A percentile compares a stretch with the other conserved stretches of the same genome.
Evolutionary conservation across 306 rosid genomes (phyloP).

Genomic region (Begonia loranthoides): DNA sequence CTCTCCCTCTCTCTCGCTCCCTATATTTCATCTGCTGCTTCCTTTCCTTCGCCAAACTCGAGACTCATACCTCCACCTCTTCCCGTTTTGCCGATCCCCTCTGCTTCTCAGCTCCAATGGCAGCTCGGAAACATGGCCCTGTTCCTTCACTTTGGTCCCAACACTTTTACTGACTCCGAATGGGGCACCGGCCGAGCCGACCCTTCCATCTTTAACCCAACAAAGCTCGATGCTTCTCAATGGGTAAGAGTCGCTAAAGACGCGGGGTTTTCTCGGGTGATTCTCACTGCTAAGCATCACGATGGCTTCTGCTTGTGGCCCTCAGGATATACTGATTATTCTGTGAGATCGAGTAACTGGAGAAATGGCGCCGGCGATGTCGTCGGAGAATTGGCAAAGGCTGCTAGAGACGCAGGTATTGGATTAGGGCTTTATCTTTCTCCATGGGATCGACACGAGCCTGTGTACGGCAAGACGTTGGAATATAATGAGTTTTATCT

Average conservation of each 20-base stretch:
- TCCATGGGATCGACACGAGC: slow-evolving; percentile 95
- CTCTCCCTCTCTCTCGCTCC: slow-evolving; percentile 7
- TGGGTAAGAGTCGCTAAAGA: slow-evolving; percentile 72
- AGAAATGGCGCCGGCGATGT: slow-evolving; percentile 61
- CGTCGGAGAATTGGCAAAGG: slow-evolving; percentile 50
- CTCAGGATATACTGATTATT: slow-evolving; percentile 59
- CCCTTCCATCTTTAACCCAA: slow-evolving; percentile 58
- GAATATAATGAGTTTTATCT: slow-evolving; percentile 58
- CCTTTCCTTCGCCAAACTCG: slow-evolving; percentile 10
- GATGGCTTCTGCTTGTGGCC: slow-evolving; percentile 96
- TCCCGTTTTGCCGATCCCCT: slow-evolving; percentile 77
- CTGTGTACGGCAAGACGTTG: slow-evolving; percentile 40
- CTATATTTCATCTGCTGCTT: slow-evolving; percentile 5
- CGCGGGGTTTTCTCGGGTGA: slow-evolving; percentile 42
- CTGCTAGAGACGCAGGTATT: slow-evolving; percentile 52
- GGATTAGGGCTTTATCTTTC: slow-evolving; percentile 72
- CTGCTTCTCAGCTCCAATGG: slow-evolving; percentile 72
- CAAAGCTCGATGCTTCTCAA: slow-evolving; percentile 48
- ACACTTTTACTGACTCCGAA: slow-evolving; percentile 72
- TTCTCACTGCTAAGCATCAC: slow-evolving; percentile 78
- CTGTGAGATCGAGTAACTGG: slow-evolving; percentile 57
- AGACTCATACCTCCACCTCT: slow-evolving; percentile 47
- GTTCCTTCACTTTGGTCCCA: slow-evolving; percentile 86
- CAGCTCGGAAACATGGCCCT: slow-evolving; percentile 53
- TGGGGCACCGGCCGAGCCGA: slow-evolving; percentile 65